Evolutionary conservation across 2,329 filamentous ascomycete species (phyloP), one percentile per base, ranked within the genome.

Genomic region (Dryadomyces quercivorus): DNA sequence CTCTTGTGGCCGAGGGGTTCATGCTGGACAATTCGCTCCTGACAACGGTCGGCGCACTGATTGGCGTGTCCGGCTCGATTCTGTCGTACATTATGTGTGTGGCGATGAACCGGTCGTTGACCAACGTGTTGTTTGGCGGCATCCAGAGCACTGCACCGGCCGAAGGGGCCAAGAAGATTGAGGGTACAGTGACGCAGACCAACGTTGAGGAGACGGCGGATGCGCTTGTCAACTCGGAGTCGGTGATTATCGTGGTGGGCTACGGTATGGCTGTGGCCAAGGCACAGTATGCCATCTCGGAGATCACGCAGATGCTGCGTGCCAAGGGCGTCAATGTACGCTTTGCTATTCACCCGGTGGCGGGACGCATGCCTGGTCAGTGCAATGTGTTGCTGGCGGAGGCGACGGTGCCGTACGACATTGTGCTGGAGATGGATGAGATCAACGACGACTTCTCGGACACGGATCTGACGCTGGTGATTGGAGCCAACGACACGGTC

Each of bases 231-330:
- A 85, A 85, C 58, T 84, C 88, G 0, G 88, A 95, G 63, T 90
- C 78, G 49, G 88, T 95, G 55, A 93, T 95, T 62, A 90, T 95
- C 53, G 84, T 92, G 1, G 89, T 95, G 5, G 90, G 90, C 1
- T 95, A 95, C 62, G 90, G 90, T 52, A 95, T 95, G 90, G 90
- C 90, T 0, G 89, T 95, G 1, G 89, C 90, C 9, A 95, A 95
- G 69, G 89, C 90, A 3, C 90, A 95, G 68, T 95, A 95, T 64
- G 88, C 88, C 21, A 88, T 95, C 52, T 85, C 86, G 4, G 87
- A 91, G 63, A 92, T 95, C 59, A 87, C 87, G 5, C 72, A 76
- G 45, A 78, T 83, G 67, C 73, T 95, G 16, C 82, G 88, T n/a
- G 71, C 78, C 44, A 86, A 85, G 65, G 86, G 86, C 3, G 76